Percentiles rank a stretch among this genome's conserved stretches.
phyloP scores from a whole-genome alignment of 2,329 filamentous ascomycete genomes.

The Emergomyces africanus region DNA sequence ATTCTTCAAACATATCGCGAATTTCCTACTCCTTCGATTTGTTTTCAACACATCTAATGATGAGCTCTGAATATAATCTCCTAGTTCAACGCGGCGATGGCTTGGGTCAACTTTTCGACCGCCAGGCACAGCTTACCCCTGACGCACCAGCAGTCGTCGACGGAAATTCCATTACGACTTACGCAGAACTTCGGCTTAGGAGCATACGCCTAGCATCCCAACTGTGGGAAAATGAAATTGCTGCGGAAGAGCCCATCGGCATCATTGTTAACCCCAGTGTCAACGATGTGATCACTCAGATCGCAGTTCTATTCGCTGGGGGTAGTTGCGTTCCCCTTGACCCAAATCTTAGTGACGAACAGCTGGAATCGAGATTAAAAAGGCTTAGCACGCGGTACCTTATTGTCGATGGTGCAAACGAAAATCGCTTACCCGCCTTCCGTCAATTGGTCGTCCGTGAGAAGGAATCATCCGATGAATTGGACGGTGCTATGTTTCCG shows the following conservation, averaged over 20 bases:
- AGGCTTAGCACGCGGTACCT: slow-evolving; percentile 6
- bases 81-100: slow-evolving; percentile 6
- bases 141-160: slow-evolving; percentile 7
- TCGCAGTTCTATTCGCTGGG: slow-evolving; percentile 15
- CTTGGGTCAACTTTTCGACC: slow-evolving; percentile 8
- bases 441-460: not conserved
- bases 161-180: slow-evolving; percentile 5
- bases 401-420: slow-evolving; percentile 5
- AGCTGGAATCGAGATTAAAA: slow-evolving; percentile 9
- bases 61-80: not conserved
- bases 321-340: slow-evolving; percentile 15
- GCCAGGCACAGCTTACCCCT: slow-evolving; percentile 2
- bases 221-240: not conserved
- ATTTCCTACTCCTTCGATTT: not conserved
- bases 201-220: slow-evolving; percentile 3
- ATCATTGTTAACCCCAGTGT: slow-evolving; percentile 12
- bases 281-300: slow-evolving; percentile 12
- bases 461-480: not conserved
- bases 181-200: slow-evolving; percentile 7
- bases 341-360: slow-evolving; percentile 10
- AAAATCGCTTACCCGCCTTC: not conserved
- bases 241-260: slow-evolving; percentile 11
- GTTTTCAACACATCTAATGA: not conserved
- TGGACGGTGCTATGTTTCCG: not conserved
- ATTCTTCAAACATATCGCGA: not conserved